Evolutionary conservation across 148 eudicot species (phyloP).

Genomic region (Pharnaceum exiguum): DNA sequence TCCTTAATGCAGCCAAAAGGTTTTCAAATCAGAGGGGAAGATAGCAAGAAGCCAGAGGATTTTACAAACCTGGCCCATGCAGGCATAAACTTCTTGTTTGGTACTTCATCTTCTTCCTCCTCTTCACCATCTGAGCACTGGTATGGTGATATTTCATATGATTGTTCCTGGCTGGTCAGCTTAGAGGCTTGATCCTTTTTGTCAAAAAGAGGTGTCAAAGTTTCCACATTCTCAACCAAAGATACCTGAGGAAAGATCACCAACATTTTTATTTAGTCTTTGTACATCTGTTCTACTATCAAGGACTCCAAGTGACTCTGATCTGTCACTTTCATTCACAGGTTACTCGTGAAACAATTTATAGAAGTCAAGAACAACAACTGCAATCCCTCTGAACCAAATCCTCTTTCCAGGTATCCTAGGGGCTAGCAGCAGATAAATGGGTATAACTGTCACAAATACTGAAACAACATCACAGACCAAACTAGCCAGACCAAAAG

Average conservation of each 20-base stretch:
- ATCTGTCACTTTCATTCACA: not conserved
- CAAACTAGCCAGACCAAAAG: not conserved
- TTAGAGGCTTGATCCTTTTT: conserved; percentile 8
- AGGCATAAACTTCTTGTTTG: conserved; percentile 64
- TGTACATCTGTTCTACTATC: not conserved
- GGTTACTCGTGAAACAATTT: not conserved
- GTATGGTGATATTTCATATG: conserved; percentile 94
- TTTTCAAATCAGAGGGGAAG: conserved; percentile 3
- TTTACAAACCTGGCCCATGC: conserved; percentile 84
- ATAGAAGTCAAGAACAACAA: not conserved
- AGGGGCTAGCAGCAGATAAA: too few species aligned
- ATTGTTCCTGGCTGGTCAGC: conserved; percentile 40
- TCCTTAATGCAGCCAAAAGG: not conserved
- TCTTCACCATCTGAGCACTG: conserved; percentile 88
- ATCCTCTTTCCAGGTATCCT: too few species aligned
- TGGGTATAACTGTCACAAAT: too few species aligned
- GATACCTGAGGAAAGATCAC: conserved; percentile 17
- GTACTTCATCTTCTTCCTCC: conserved; percentile 65
- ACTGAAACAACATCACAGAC: too few species aligned
- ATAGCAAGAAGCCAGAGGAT: not conserved
- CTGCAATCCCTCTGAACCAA: too few species aligned
- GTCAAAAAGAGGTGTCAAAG: conserved; percentile 27
- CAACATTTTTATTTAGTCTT: not conserved
- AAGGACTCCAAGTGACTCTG: not conserved
- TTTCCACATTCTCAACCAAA: conserved; percentile 13